Evolutionary conservation across 768 basidiomycete genomes (phyloP), one percentile per base, ranked within the genome.

Genomic region (Boletus sp.): DNA sequence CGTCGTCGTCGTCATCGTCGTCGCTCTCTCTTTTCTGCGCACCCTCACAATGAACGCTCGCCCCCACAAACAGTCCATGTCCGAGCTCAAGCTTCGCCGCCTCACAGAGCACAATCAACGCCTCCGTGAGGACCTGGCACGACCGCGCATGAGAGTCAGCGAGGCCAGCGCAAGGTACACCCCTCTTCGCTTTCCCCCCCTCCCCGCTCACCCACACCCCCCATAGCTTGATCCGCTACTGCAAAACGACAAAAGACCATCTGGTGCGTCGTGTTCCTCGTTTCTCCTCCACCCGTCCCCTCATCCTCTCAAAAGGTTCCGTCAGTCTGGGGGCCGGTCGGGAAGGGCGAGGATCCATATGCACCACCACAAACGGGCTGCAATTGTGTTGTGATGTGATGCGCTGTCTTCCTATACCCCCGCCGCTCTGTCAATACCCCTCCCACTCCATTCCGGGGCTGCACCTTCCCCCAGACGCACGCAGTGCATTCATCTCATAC

Each of bases 11-110:
- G 24, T 24, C 24, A 3, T 24, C 24, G 24, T 24, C 24, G 24
- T 24, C n/a, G 44, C 54, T 18, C 24, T 35, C 50, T 47, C 40
- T 12, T 50, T 56, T 20, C 29, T 64, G 44, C 54, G 57, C 58
- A 37, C 42, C 8, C 40, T 47, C 65, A 66, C 62, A 37, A 90
- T 90, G 89, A 89, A 85, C 72, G 77, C 83, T 55, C 84, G 89
- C 65, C 86, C 87, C 28, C 88, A 88, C 72, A 90, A 90, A 82
- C 94, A 94, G 82, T 92, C 92, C 67, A 96, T 98, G 93, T 92
- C 91, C 49, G 95, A 97, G 82, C 89, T 97, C 70, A 97, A 96
- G 83, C 86, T 97, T 60, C 85, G 94, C 37, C 81, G 95, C 40
- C 78, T 98, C 69, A 90, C 88, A 50, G 95, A 98, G 76, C 94